Evolutionary conservation across 1,139 yeast species (phyloP), one percentile per base, ranked within the genome.

Genomic region (Yamadazyma aaseri): DNA sequence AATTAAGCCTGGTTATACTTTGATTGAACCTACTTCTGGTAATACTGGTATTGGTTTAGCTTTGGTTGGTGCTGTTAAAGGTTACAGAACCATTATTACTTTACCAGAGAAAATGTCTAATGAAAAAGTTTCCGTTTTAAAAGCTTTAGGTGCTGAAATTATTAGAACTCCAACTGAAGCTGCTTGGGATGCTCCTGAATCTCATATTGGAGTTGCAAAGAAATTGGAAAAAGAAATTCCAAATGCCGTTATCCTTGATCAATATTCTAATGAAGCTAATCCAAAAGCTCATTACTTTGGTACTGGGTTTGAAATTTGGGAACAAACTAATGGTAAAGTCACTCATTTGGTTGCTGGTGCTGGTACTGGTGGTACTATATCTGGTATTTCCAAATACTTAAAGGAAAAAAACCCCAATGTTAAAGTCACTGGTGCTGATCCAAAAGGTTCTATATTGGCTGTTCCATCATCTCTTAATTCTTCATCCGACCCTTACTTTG

Each of bases 81-180:
- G 95, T 32, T 86, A 86, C 65, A 72, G 94, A 60, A 85, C 94
- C 38, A 86, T 86, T 54, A 86, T 86, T 57, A 86, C 95, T 5
- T 71, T 86, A 48, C 96, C 96, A 22, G 95, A 86, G 65, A 86
- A 86, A 66, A 86, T 86, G 96, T 84, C 94, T 25, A 86, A 86
- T 57, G 96, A 86, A 58, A 86, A 86, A 59, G 95, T 86, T 22
- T 79, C 90, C 32, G 95, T 86, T 6, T 74, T 86, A 59, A 86
- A 86, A 63, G 95, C 95, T 3, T 71, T 86, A 39, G 96, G 96
- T 35, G 95, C 95, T 26, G 95, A 86, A 58, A 86, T 86, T 56
- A 84, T 86, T 46, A 79, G 95, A 69, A 86, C 96, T 13, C 95
- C 96, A 34, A 86, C 94, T 29, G 95, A 84, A 53, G 96, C 95